These are phyloP conservation scores for Geotrichum europaeum DNA, from an alignment of 1,139 yeast species.

Conservation along the genomic window DNA sequence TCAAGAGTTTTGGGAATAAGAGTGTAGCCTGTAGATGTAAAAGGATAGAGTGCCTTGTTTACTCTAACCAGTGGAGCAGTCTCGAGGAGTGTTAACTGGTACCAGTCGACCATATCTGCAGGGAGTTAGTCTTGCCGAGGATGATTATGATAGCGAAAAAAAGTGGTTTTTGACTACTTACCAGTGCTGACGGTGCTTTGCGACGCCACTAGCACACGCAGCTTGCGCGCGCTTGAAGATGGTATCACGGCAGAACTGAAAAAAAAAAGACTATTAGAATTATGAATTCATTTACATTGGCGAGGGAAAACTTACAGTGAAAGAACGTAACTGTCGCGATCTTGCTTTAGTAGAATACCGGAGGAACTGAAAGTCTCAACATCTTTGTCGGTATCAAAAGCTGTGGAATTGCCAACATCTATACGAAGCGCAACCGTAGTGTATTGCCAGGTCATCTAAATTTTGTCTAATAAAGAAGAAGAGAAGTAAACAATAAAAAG, in stretches of 20 bases:
- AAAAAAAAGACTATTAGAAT: background rate
- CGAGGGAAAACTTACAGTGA: slow-evolving; percentile 1
- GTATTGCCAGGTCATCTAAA: slow-evolving; percentile 9
- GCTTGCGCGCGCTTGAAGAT: background rate
- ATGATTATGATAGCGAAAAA: background rate
- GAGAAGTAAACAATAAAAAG: background rate
- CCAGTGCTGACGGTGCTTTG: slow-evolving; percentile 6
- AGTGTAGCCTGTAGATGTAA: slow-evolving; percentile 7
- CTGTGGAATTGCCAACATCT: background rate
- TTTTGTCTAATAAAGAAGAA: background rate
- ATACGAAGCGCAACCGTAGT: slow-evolving; percentile 12
- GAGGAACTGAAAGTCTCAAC: slow-evolving; percentile 15
- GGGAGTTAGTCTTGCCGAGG: background rate
- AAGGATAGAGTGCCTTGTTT: slow-evolving; percentile 5
- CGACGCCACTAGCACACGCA: slow-evolving; percentile 2
- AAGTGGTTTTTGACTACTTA: background rate
- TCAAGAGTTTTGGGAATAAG: slow-evolving; percentile 4
- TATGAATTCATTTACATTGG: background rate
- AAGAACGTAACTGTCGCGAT: slow-evolving; percentile 5
- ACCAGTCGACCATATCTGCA: slow-evolving; percentile 15
- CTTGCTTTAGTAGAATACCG: slow-evolving; percentile 7
- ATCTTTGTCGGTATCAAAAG: background rate
- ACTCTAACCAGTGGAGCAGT: slow-evolving; percentile 1
- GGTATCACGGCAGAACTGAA: slow-evolving; percentile 9
- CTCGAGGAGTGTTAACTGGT: slow-evolving; percentile 2